Evolutionary conservation across 2,329 filamentous ascomycete genomes (phyloP).

Genomic region (Pseudovirgaria hyperparasitica): DNA sequence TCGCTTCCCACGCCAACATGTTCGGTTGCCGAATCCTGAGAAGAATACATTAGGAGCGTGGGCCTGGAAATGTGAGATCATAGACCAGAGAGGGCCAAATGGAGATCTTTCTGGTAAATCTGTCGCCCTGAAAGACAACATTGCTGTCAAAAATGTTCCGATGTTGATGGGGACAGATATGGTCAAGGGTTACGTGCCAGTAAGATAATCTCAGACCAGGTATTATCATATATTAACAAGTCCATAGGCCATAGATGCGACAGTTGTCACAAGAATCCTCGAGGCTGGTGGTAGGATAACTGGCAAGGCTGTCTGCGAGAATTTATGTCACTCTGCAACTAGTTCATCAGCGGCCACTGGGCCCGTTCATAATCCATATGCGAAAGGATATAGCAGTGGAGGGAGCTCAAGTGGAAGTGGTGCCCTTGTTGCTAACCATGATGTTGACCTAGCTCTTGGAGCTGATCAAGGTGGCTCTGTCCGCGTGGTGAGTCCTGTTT

Average conservation of each 20-base stretch:
- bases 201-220: slow-evolving; percentile 3
- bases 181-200: slow-evolving; percentile 12
- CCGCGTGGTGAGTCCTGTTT: too few relatives aligned
- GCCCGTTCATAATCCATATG: slow-evolving; percentile 33
- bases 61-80: slow-evolving; percentile 29
- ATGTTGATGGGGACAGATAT: slow-evolving; percentile 19
- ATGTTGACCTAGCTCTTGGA: slow-evolving; percentile 34
- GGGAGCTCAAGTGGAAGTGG: slow-evolving; percentile 38
- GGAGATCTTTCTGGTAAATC: slow-evolving; percentile 23
- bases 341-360: slow-evolving; percentile 26
- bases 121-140: slow-evolving; percentile 19
- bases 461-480: slow-evolving; percentile 38
- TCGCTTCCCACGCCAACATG: slow-evolving; percentile 22
- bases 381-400: slow-evolving; percentile 34
- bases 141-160: slow-evolving; percentile 18
- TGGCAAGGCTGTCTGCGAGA: slow-evolving; percentile 21
- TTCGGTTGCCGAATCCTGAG: slow-evolving; percentile 22
- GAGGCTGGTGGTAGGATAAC: slow-evolving; percentile 14
- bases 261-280: slow-evolving; percentile 16
- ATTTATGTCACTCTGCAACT: slow-evolving; percentile 18
- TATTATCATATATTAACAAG: slow-evolving; percentile 5
- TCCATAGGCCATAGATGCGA: slow-evolving; percentile 12
- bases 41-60: slow-evolving; percentile 29
- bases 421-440: slow-evolving; percentile 31
- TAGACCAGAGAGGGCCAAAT: slow-evolving; percentile 13